Evolutionary conservation across 2,329 filamentous ascomycete genomes (phyloP).

Genomic region (Aspergillus japonicus): DNA sequence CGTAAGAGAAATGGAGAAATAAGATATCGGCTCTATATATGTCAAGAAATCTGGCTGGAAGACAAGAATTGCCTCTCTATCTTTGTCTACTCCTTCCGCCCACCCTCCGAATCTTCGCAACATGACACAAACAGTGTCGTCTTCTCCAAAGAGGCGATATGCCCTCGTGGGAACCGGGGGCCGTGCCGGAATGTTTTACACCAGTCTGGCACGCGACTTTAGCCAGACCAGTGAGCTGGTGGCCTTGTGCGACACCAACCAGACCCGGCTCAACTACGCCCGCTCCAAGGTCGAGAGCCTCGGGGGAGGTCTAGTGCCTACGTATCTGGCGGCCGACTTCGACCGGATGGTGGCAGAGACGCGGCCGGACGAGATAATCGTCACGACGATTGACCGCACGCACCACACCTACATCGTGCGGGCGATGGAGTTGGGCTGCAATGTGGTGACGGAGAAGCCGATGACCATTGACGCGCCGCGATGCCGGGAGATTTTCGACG

Average conservation of each 20-base stretch:
- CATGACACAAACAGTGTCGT: not conserved
- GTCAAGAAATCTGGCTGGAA: too few species aligned
- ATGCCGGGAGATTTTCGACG: slow-evolving; percentile 55
- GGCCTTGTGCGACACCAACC: slow-evolving; percentile 60
- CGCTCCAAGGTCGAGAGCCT: slow-evolving; percentile 41
- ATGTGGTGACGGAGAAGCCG: slow-evolving; percentile 64
- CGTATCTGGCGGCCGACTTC: slow-evolving; percentile 56
- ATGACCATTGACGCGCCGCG: slow-evolving; percentile 62
- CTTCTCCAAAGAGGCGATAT: slow-evolving; percentile 9
- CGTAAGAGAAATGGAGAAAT: too few species aligned
- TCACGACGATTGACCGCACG: slow-evolving; percentile 63
- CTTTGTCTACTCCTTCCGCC: too few species aligned
- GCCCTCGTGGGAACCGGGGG: slow-evolving; percentile 56
- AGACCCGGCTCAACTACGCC: slow-evolving; percentile 59
- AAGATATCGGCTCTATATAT: too few species aligned
- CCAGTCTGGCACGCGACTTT: slow-evolving; percentile 56
- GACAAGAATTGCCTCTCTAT: too few species aligned
- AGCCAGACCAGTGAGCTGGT: slow-evolving; percentile 52
- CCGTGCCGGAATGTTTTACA: slow-evolving; percentile 62
- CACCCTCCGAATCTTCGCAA: too few species aligned
- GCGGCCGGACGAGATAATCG: slow-evolving; percentile 60
- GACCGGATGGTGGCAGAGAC: slow-evolving; percentile 58
- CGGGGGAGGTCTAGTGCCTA: slow-evolving; percentile 52
- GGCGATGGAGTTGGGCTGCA: slow-evolving; percentile 59
- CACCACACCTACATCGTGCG: slow-evolving; percentile 61